Conservation (phyloP, 2,329 filamentous ascomycete genomes). For the Hymenoscyphus repandus region DNA sequence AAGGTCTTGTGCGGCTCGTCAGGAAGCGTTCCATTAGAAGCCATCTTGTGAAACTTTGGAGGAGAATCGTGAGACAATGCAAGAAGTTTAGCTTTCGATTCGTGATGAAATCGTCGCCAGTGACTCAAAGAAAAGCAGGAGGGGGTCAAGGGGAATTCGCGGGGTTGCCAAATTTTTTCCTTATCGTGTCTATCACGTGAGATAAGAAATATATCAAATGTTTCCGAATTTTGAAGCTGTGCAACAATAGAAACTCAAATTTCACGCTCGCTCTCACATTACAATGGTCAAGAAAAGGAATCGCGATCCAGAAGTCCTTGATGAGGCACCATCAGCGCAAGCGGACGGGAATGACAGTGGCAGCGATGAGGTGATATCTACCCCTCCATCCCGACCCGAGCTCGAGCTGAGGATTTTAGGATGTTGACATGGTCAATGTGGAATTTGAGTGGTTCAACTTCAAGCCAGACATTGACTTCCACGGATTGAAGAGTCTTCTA, state of each 20-base stretch:
- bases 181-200: background rate
- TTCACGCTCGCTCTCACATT: background rate
- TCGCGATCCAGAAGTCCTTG: conserved; percentile 30
- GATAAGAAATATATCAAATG: background rate
- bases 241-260: background rate
- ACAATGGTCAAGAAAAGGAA: conserved; percentile 33
- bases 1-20: conserved; percentile 28
- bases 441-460: conserved; percentile 99
- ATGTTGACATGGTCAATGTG: conserved; percentile 87
- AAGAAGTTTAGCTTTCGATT: background rate
- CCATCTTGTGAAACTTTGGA: conserved; percentile 11
- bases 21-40: conserved; percentile 14
- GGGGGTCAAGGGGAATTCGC: background rate
- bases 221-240: background rate
- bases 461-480: conserved; percentile 82
- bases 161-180: background rate
- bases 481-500: conserved; percentile 84
- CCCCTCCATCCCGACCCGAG: conserved; percentile 1
- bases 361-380: conserved; percentile 26
- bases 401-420: conserved; percentile 43
- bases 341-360: conserved; percentile 26
- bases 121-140: background rate
- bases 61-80: background rate
- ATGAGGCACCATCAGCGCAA: conserved; percentile 24
- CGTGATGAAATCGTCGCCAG: background rate